These are phyloP conservation scores for Vachellia pachyceras DNA, from an alignment of 306 rosid species.

Conservation along the genomic window DNA sequence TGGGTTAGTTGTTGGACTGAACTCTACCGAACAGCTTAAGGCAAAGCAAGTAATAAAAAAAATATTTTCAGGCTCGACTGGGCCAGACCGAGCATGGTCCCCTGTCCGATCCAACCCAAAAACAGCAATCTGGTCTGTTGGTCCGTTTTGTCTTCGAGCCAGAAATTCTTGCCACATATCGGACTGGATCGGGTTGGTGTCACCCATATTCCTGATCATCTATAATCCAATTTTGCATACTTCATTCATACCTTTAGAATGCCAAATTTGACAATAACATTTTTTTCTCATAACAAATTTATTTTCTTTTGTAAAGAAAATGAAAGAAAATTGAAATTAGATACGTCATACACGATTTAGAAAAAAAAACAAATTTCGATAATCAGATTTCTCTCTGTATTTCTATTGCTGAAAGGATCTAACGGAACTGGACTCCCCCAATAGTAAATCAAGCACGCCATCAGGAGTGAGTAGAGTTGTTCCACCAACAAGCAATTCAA, in stretches of 20 bases:
- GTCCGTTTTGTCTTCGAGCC: no score
- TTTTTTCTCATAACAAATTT: not conserved
- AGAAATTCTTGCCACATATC: no score
- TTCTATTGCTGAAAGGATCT: slow-evolving; percentile 34
- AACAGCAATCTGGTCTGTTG: no score
- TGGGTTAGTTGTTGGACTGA: no score
- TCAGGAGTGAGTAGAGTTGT: slow-evolving; percentile 79
- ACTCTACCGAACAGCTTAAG: no score
- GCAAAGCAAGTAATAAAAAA: no score
- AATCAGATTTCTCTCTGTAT: slow-evolving; percentile 30
- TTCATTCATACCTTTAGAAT: not conserved
- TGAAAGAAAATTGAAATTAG: slow-evolving; percentile 7
- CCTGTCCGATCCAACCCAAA: no score
- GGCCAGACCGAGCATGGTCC: no score
- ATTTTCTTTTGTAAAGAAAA: slow-evolving; percentile 25
- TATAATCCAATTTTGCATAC: slow-evolving; percentile 9
- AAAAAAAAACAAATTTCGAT: slow-evolving; percentile 27
- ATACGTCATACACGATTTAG: slow-evolving; percentile 29
- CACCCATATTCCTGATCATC: not conserved
- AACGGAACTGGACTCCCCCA: slow-evolving; percentile 67
- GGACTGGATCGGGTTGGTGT: no score
- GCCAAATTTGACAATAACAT: not conserved
- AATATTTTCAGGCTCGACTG: no score
- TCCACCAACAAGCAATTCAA: slow-evolving; percentile 89
- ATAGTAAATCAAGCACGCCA: slow-evolving; percentile 73